Conservation (phyloP, 1,139 yeast genomes). For the Diutina scorzettiae region DNA sequence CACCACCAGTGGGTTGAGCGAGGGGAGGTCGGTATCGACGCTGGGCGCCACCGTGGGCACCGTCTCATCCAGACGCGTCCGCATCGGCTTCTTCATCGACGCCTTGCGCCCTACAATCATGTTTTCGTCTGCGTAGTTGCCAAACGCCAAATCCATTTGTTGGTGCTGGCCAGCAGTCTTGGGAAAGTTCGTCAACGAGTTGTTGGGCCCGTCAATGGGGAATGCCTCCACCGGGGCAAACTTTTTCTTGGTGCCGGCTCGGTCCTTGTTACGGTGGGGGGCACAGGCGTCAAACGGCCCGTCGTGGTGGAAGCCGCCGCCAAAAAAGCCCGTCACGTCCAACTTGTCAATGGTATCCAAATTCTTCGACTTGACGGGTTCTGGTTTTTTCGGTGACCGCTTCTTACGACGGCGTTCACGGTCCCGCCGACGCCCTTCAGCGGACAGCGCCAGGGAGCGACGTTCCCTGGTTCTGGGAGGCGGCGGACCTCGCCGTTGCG, state of each 20-base stretch:
- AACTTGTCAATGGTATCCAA: slow-evolving; percentile 89
- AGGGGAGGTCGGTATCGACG: slow-evolving; percentile 19
- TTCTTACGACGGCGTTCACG: slow-evolving; percentile 9
- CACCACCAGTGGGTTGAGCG: slow-evolving; percentile 39
- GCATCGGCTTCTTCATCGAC: slow-evolving; percentile 6
- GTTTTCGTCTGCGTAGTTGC: slow-evolving; percentile 29
- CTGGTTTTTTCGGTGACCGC: slow-evolving; percentile 19
- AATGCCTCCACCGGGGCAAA: slow-evolving; percentile 92
- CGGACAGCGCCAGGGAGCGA: slow-evolving; percentile 8
- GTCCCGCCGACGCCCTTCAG: slow-evolving; percentile 8
- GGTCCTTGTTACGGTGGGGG: slow-evolving; percentile 85
- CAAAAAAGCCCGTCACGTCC: slow-evolving; percentile 91
- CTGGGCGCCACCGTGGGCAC: slow-evolving; percentile 8
- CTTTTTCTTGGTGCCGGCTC: too few relatives aligned
- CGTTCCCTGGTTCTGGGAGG: slow-evolving; percentile 7
- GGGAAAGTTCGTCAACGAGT: slow-evolving; percentile 58
- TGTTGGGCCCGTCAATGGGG: slow-evolving; percentile 92
- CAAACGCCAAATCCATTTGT: slow-evolving; percentile 45
- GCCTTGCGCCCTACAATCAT: slow-evolving; percentile 23
- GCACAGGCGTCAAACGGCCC: slow-evolving; percentile 99
- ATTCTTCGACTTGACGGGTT: slow-evolving; percentile 39
- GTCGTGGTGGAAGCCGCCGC: slow-evolving; percentile 95
- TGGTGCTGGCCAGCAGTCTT: slow-evolving; percentile 32
- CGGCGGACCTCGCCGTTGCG: slow-evolving; percentile 10
- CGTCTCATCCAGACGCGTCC: background rate